phyloP scores from a whole-genome alignment of 2,329 filamentous ascomycete genomes.

The Coniochaeta sp. region DNA sequence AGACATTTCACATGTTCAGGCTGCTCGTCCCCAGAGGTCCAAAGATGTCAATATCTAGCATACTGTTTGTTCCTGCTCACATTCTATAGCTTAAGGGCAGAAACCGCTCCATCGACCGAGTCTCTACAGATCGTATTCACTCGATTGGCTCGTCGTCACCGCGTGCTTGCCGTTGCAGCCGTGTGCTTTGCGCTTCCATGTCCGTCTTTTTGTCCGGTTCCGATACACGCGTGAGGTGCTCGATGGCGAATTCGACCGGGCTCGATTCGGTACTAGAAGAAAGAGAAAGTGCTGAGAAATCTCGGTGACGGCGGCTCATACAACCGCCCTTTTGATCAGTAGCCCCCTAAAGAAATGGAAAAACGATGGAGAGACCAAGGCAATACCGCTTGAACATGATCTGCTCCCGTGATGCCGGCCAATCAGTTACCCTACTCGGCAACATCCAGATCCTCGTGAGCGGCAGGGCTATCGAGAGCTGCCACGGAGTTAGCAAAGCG shows the following conservation, averaged over 20 bases:
- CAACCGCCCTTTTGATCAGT: background rate
- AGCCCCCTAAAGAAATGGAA: background rate
- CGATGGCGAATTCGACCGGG: background rate
- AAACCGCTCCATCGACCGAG: background rate
- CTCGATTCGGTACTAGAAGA: slow-evolving; percentile 2
- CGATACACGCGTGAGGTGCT: background rate
- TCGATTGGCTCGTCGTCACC: background rate
- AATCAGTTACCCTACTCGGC: slow-evolving; percentile 54
- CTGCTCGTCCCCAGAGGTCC: too few species aligned
- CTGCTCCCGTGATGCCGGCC: slow-evolving; percentile 1
- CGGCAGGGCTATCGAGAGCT: slow-evolving; percentile 70
- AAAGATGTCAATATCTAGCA: background rate
- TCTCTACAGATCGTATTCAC: background rate
- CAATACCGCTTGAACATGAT: background rate
- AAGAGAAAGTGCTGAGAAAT: background rate
- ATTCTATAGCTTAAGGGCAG: background rate
- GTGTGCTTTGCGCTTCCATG: background rate
- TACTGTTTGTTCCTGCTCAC: background rate
- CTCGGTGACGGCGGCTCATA: background rate
- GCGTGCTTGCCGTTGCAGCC: background rate
- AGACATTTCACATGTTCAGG: too few species aligned
- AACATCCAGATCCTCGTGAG: slow-evolving; percentile 92
- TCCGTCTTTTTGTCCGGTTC: background rate
- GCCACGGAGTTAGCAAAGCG: slow-evolving; percentile 12
- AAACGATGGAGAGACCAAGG: background rate